phyloP scores from a whole-genome alignment of 2,329 filamentous ascomycete species.

The Drechslerella stenobrocha region DNA sequence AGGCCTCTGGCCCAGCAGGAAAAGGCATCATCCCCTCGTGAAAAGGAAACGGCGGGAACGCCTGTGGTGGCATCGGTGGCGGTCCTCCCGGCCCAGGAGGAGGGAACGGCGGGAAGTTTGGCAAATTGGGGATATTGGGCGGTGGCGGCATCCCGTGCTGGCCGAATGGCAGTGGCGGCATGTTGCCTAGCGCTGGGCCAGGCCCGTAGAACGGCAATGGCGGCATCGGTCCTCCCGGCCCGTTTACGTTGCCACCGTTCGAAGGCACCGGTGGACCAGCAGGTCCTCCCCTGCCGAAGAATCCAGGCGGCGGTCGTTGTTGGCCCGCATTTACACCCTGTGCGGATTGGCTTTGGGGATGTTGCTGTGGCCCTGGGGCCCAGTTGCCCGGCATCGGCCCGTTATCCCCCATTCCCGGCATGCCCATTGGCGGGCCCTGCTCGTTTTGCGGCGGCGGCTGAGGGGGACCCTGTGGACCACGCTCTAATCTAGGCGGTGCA shows the following conservation, averaged over 20 bases:
- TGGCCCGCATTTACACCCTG: conserved; percentile 27
- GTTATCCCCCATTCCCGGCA: conserved; percentile 43
- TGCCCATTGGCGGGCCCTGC: conserved; percentile 43
- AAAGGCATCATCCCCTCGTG: conserved; percentile 45
- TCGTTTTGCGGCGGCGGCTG: conserved; percentile 37
- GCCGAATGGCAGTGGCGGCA: conserved; percentile 43
- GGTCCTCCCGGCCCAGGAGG: conserved; percentile 25
- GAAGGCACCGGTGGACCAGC: conserved; percentile 35
- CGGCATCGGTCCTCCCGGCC: conserved; percentile 41
- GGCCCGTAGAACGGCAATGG: conserved; percentile 45
- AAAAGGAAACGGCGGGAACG: conserved; percentile 41
- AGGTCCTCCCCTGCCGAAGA: conserved; percentile 33
- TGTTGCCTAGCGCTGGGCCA: conserved; percentile 34
- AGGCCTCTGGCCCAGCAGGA: conserved; percentile 29
- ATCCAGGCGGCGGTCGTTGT: conserved; percentile 43
- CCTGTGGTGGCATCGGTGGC: conserved; percentile 24
- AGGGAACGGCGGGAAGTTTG: conserved; percentile 38
- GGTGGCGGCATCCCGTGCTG: conserved; percentile 46
- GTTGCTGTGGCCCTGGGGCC: conserved; percentile 35
- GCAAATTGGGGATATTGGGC: conserved; percentile 38
- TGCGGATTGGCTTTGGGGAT: conserved; percentile 25
- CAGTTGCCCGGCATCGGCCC: conserved; percentile 39
- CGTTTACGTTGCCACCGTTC: conserved; percentile 42
- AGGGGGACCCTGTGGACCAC: conserved; percentile 32
- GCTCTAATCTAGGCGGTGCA: conserved; percentile 39